Conservation (phyloP, 164 flowering plant genomes). For the Euptelea pleiosperma region DNA sequence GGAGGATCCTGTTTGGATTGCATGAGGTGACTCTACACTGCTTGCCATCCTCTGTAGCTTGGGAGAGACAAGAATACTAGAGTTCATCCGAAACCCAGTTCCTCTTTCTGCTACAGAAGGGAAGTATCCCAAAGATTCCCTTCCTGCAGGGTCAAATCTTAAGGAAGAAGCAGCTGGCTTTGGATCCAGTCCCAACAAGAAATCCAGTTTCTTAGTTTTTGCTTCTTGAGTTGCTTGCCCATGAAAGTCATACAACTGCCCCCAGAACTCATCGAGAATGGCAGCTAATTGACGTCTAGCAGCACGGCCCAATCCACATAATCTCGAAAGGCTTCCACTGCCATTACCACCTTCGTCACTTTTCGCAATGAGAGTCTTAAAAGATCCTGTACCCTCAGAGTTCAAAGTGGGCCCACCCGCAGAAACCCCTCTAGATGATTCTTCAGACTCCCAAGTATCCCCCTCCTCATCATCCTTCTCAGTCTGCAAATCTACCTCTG, state of each 20-base stretch:
- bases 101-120: conserved; percentile 44
- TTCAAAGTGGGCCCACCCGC: conserved; percentile 36
- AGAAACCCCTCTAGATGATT: conserved; percentile 35
- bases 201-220: conserved; percentile 54
- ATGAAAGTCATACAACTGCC: conserved; percentile 82
- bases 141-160: conserved; percentile 40
- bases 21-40: conserved; percentile 48
- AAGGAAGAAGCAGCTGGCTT: conserved; percentile 30
- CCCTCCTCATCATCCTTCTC: conserved; percentile 55
- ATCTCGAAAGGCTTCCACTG: conserved; percentile 83
- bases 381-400: conserved; percentile 79
- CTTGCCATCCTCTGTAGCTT: conserved; percentile 42
- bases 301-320: conserved; percentile 93
- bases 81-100: conserved; percentile 30
- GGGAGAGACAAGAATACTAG: conserved; percentile 44
- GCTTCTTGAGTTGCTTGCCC: conserved; percentile 76
- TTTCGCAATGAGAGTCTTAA: conserved; percentile 71
- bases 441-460: conserved; percentile 64
- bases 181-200: conserved; percentile 46
- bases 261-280: conserved; percentile 95
- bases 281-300: conserved; percentile 81
- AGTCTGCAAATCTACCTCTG: conserved; percentile 34
- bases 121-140: conserved; percentile 35
- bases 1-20: conserved; percentile 47
- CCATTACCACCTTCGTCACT: conserved; percentile 74